Conservation (phyloP, 495 filamentous ascomycete species). For the Penicillium verhagenii region DNA sequence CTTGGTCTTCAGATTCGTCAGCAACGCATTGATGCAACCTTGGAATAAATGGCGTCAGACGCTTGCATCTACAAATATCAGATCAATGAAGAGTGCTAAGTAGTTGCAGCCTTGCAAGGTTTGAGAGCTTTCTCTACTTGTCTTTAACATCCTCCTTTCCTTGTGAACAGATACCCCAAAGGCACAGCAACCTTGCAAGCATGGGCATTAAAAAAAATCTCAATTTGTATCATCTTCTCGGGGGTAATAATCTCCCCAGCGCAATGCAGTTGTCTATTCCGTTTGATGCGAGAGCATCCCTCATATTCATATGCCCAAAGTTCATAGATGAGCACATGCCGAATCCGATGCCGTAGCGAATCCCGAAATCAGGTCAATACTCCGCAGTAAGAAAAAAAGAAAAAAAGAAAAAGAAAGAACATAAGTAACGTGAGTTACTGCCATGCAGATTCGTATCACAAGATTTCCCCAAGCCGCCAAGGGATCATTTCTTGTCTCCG, state of each 20-base stretch:
- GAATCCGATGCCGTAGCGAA: constrained; percentile 12
- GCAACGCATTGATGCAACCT: too few relatives aligned
- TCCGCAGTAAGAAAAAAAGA: constrained; percentile 11
- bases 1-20: too few relatives aligned
- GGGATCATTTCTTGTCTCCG: constrained; percentile 27
- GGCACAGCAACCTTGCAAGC: too few relatives aligned
- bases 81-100: too few relatives aligned
- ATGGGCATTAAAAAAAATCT: neutral
- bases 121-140: too few relatives aligned
- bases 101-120: too few relatives aligned
- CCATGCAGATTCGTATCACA: constrained; percentile 22
- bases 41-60: too few relatives aligned
- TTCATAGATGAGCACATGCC: constrained; percentile 18
- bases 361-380: constrained; percentile 20
- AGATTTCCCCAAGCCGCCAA: neutral
- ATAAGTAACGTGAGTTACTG: constrained; percentile 6
- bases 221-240: neutral
- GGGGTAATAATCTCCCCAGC: neutral
- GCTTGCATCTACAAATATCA: too few relatives aligned
- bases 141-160: too few relatives aligned
- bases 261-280: constrained; percentile 27
- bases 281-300: constrained; percentile 16
- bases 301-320: constrained; percentile 18
- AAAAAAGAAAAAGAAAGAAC: neutral
- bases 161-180: too few relatives aligned